Base-by-base conservation (phyloP, 2,329 filamentous ascomycete genomes). In the Hypoxylon sp. region DNA sequence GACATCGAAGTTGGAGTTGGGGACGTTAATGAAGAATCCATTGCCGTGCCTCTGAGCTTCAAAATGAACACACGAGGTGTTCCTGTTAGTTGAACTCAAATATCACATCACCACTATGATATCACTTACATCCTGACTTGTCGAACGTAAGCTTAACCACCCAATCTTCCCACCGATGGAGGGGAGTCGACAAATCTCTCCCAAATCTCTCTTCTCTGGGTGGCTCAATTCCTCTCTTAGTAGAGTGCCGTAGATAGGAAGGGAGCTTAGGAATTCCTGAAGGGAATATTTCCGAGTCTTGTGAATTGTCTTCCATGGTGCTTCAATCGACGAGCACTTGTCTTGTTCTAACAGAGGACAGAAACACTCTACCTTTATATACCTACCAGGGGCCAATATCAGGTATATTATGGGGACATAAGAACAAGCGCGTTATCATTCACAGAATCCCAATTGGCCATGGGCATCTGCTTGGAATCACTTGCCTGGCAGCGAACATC, bases 21-120 rank as follows among this genome's bases (percentile, higher is more conserved):
- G 60, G 21, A 62, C 27, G 15, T 62, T 62, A 4, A 62, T 46
- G 29, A 50, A 62, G 18, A 62, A 62, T 0, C 60, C 60, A 21
- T 29, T 59, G 2, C 60, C 60, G 15, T 62, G 33, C 10, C 49
- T 55, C 20, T 53, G 51, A 7, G 18, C 59, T 62, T 31, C 52
- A 29, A 9, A 15, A 10, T 20, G 8, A 3, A 24, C 6, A 24
- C 17, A 11, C 7, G 13, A 15, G 48, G 6, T 4, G 7, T 11
- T n/a, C 33, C 4, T 41, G 18, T 55, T 26, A 57, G 24, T 21
- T 1, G n/a, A n/a, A n/a, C n/a, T 7, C 33, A 5, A 6, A 9
- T 8, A 13, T 10, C 7, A 27, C 5, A 11, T 33, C 6, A 9
- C 13, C n/a, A 33, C 2, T 7, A 33, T 13, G 29, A 33, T 8